Evolutionary conservation across 2,329 filamentous ascomycete species (phyloP), one percentile per base, ranked within the genome.

Genomic region (Mariannaea sp.): DNA sequence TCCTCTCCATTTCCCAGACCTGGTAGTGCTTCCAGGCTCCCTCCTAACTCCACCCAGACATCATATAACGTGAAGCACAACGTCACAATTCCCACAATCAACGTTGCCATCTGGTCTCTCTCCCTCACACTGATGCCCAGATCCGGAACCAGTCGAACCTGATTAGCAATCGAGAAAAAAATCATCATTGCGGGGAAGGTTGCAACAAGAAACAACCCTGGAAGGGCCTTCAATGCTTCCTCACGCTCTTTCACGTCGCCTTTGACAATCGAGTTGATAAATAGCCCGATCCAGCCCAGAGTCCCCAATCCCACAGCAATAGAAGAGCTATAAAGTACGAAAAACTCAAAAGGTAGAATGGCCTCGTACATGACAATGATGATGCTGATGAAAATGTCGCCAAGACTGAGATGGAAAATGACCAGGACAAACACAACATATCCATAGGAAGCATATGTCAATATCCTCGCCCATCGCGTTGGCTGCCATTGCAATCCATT

Each of bases 41-140:
- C 30, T 33, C 10, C 30, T 14, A 12, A 13, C 30, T 13, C 4
- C 4, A 27, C 14, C 33, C n/a, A 45, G 27, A 42, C 17, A 14
- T 35, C 44, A 41, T 35, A 26, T n/a, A 46, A 36, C 14, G 41
- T 51, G 9, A 29, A 41, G 8, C 17, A 20, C 14, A 54, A 26
- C 12, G 51, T 32, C 16, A 29, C 39, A 19, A 40, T 38, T 2
- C 51, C 51, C 10, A 49, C 51, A 19, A 49, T 39, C 24, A 54
- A 27, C 12, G 40, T 43, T 22, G 51, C 51, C 19, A 54, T 45
- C 27, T 54, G 51, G 19, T 54, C 51, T 19, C 51, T 35, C 32
- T 54, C 51, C 9, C 22, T 27, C 12, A 54, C 41, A n/a, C 44
- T 9, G n/a, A 54, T 22, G n/a, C 30, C 51, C 10, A 54, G 26